phyloP scores from a whole-genome alignment of 2,329 filamentous ascomycete genomes.

The Trichoderma atroviride region DNA sequence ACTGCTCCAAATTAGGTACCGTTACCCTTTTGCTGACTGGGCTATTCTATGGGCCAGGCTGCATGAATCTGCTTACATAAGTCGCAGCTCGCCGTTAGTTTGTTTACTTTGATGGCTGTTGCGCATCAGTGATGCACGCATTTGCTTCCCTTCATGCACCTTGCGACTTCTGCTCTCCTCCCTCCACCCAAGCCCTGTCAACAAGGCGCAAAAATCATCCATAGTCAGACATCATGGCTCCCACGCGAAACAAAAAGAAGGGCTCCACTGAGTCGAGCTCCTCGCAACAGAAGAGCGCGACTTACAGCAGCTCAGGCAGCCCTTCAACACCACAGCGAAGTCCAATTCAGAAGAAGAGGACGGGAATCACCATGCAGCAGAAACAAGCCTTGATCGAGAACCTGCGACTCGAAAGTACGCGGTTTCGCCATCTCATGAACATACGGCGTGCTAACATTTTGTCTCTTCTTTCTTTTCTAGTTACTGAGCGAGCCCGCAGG shows the following conservation, averaged over 20 bases:
- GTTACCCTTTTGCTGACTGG: background rate
- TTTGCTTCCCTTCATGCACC: background rate
- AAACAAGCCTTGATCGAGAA: constrained; percentile 90
- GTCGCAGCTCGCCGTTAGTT: background rate
- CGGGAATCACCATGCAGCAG: constrained; percentile 67
- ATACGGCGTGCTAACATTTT: constrained; percentile 27
- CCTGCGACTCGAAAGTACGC: constrained; percentile 80
- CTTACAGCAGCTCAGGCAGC: constrained; percentile 34
- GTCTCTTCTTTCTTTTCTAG: constrained; percentile 47
- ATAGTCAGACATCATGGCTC: constrained; percentile 48
- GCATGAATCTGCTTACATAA: background rate
- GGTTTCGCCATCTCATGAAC: background rate
- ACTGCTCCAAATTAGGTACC: background rate
- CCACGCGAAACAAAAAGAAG: constrained; percentile 45
- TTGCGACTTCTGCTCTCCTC: background rate
- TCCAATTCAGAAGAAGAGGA: constrained; percentile 63
- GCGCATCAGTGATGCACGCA: constrained; percentile 10
- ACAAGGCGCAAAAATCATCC: constrained; percentile 12
- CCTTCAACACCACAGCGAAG: constrained; percentile 53
- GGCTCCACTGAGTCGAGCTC: constrained; percentile 33
- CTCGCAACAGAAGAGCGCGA: constrained; percentile 28
- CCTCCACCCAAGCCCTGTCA: constrained; percentile 21
- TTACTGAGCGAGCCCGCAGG: constrained; percentile 84
- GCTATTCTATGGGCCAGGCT: background rate
- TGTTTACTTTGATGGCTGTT: constrained; percentile 21